phyloP scores from a whole-genome alignment of 768 basidiomycete genomes.

The Mycena belliarum region DNA sequence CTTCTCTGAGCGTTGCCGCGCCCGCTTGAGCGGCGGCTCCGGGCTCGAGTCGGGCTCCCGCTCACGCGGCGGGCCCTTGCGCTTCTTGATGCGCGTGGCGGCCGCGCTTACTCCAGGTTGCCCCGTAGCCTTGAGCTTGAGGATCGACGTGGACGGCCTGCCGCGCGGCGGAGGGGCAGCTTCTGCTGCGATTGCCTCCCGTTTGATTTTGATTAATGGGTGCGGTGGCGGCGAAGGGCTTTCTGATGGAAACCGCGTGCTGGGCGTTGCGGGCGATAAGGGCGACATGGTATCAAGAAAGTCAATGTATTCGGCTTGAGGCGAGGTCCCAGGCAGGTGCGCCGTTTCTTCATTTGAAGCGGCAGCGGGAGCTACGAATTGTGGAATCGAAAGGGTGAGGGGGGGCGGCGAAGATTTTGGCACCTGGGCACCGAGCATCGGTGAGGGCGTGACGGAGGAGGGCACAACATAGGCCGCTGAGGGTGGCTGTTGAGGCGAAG shows the following conservation, averaged over 20 bases:
- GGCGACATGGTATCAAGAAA: slow-evolving; percentile 10
- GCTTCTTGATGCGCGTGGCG: not conserved
- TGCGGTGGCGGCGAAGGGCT: not conserved
- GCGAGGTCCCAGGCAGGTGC: not conserved
- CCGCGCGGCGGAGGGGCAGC: not conserved
- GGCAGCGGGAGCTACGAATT: not conserved
- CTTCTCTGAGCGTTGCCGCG: not conserved
- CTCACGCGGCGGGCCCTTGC: slow-evolving; percentile 1
- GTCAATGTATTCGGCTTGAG: not conserved
- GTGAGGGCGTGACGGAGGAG: slow-evolving; percentile 12
- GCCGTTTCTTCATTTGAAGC: not conserved
- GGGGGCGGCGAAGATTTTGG: not conserved
- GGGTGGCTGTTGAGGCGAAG: not conserved
- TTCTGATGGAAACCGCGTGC: not conserved
- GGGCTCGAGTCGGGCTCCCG: not conserved
- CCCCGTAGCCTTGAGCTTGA: not conserved
- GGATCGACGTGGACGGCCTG: not conserved
- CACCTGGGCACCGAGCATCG: not conserved
- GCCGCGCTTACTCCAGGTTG: not conserved
- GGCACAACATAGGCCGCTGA: not conserved
- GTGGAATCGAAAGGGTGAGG: not conserved
- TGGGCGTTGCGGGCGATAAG: slow-evolving; percentile 4
- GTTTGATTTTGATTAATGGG: not conserved
- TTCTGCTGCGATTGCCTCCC: not conserved
- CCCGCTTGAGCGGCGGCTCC: slow-evolving; percentile 9